phyloP scores from a whole-genome alignment of 306 rosid genomes.

The Phaseolus lunatus region DNA sequence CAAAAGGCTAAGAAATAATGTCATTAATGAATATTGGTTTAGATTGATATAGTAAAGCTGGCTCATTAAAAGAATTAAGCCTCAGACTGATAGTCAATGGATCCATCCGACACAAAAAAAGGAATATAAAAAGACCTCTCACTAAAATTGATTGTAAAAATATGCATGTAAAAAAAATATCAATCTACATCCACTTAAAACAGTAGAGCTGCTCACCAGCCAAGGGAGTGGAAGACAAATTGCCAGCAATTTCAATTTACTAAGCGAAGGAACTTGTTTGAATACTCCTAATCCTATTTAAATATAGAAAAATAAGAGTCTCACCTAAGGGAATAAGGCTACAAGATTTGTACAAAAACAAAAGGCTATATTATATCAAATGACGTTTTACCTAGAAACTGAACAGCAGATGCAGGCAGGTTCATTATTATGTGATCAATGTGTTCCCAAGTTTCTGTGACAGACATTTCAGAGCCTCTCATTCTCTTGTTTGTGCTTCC shows the following conservation, averaged over 20 bases:
- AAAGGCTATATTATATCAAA: constrained; percentile 37
- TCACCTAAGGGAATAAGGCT: not conserved
- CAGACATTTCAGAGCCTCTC: constrained; percentile 54
- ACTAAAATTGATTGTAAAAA: constrained; percentile 17
- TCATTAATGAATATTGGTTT: constrained; percentile 27
- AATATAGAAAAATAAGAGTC: constrained; percentile 33
- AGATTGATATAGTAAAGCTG: no score
- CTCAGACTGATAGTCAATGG: constrained; percentile 18
- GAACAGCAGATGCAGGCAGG: constrained; percentile 92
- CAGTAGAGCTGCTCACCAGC: not conserved
- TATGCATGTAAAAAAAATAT: not conserved
- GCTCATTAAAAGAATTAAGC: constrained; percentile 8
- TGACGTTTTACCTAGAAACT: constrained; percentile 73
- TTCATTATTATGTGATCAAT: constrained; percentile 92
- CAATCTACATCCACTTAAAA: not conserved
- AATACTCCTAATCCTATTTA: not conserved
- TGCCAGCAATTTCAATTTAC: not conserved
- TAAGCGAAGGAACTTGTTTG: not conserved
- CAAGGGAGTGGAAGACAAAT: not conserved
- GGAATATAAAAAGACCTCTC: constrained; percentile 8
- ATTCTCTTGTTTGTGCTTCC: constrained; percentile 73
- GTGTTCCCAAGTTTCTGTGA: constrained; percentile 76
- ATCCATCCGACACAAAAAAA: constrained; percentile 28
- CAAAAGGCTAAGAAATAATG: constrained; percentile 27
- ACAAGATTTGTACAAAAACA: constrained; percentile 30